Evolutionary conservation across 495 filamentous ascomycete species (phyloP).

Genomic region (Lepraria neglecta): DNA sequence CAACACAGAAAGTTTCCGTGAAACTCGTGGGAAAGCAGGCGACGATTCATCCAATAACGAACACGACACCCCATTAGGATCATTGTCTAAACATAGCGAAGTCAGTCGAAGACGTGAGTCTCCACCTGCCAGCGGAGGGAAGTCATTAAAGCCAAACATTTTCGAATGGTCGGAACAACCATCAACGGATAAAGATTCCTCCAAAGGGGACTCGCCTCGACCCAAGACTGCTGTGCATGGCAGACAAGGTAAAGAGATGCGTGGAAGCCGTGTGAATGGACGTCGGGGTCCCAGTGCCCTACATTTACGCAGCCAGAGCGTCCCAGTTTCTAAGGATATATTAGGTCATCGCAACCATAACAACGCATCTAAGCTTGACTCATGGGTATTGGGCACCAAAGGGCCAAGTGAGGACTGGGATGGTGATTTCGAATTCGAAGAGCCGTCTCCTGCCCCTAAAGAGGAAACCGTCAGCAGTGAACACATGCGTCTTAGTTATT

Average conservation of each 20-base stretch:
- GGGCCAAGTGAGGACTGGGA: slow-evolving; percentile 79
- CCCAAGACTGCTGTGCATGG: slow-evolving; percentile 88
- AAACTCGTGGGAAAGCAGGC: background rate
- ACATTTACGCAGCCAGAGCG: slow-evolving; percentile 90
- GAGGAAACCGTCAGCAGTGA: slow-evolving; percentile 29
- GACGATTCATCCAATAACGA: background rate
- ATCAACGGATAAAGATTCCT: slow-evolving; percentile 43
- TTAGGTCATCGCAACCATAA: slow-evolving; percentile 47
- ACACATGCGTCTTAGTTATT: slow-evolving; percentile 26
- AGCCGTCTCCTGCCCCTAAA: slow-evolving; percentile 36
- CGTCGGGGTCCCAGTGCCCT: slow-evolving; percentile 70
- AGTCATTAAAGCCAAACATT: slow-evolving; percentile 41
- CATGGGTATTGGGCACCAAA: slow-evolving; percentile 81
- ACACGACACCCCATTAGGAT: background rate
- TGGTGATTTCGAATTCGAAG: slow-evolving; percentile 74
- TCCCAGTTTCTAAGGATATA: slow-evolving; percentile 73
- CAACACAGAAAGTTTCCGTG: background rate
- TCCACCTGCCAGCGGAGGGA: slow-evolving; percentile 14
- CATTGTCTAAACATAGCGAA: background rate
- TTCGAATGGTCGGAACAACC: slow-evolving; percentile 85
- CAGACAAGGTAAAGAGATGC: slow-evolving; percentile 66
- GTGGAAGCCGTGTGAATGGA: slow-evolving; percentile 66
- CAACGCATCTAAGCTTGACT: slow-evolving; percentile 74
- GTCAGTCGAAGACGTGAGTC: slow-evolving; percentile 10
- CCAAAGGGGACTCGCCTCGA: slow-evolving; percentile 51